Percentiles rank a stretch among this genome's conserved stretches.
Evolutionary conservation across 2,329 filamentous ascomycete species (phyloP).

Genomic region (Dactylellina cionopaga): DNA sequence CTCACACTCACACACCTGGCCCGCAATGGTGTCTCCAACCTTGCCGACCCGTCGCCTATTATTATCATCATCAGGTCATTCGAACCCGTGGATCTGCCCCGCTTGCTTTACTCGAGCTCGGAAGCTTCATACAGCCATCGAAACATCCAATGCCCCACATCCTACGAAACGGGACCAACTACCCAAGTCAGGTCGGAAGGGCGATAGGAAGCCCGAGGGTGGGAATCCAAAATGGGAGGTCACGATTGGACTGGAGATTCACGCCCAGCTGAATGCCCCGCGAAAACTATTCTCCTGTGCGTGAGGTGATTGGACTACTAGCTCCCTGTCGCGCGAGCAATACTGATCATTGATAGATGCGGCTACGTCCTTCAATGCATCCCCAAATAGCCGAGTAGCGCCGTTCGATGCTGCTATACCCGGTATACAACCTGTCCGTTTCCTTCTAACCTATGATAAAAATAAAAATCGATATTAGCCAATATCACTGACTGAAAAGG

Average conservation of each 20-base stretch:
- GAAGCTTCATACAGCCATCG: neutral
- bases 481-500: too few relatives aligned
- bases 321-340: neutral
- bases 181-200: neutral
- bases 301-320: constrained; percentile 24
- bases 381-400: constrained; percentile 86
- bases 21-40: neutral
- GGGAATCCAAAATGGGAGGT: constrained; percentile 75
- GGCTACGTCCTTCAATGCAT: constrained; percentile 71
- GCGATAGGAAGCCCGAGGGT: neutral
- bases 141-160: constrained; percentile 18
- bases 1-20: neutral
- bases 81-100: constrained; percentile 26
- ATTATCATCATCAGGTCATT: neutral
- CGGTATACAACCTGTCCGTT: constrained; percentile 78
- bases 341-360: constrained; percentile 61
- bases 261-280: constrained; percentile 90
- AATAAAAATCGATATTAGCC: too few relatives aligned
- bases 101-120: constrained; percentile 22
- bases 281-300: constrained; percentile 86
- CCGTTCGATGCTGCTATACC: constrained; percentile 90
- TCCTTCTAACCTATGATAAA: neutral
- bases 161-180: neutral
- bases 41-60: constrained; percentile 13
- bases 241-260: constrained; percentile 95